phyloP scores from a whole-genome alignment of 345 rosid species.

The Citrus medica region DNA sequence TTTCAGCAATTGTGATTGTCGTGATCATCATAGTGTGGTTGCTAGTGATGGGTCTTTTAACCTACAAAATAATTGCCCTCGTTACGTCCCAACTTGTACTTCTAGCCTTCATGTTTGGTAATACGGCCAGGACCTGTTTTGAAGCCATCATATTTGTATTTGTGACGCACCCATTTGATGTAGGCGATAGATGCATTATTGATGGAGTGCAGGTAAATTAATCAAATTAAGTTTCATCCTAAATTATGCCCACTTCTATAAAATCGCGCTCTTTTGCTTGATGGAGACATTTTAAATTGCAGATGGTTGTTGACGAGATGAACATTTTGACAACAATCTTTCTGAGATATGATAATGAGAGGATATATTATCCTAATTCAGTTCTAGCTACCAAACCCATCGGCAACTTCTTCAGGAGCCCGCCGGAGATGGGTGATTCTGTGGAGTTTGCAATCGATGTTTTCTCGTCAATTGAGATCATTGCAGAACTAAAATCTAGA shows the following conservation, averaged over 20 bases:
- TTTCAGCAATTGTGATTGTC: slow-evolving; percentile 35
- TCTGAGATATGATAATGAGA: slow-evolving; percentile 70
- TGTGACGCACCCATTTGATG: slow-evolving; percentile 77
- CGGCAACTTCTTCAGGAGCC: slow-evolving; percentile 73
- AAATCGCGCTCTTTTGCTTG: neutral
- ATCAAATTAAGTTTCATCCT: neutral
- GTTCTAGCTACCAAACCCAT: slow-evolving; percentile 58
- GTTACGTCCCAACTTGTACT: slow-evolving; percentile 58
- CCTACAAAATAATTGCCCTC: slow-evolving; percentile 44
- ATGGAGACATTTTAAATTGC: slow-evolving; percentile 1
- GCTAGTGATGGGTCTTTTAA: slow-evolving; percentile 53
- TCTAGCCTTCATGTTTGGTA: slow-evolving; percentile 52
- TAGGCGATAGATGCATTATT: slow-evolving; percentile 78
- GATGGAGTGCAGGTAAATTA: slow-evolving; percentile 66
- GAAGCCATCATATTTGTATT: slow-evolving; percentile 81
- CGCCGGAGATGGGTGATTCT: slow-evolving; percentile 63
- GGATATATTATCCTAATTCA: slow-evolving; percentile 62
- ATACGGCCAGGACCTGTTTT: slow-evolving; percentile 52
- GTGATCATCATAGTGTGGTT: slow-evolving; percentile 43
- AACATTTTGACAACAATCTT: slow-evolving; percentile 69
- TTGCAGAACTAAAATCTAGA: slow-evolving; percentile 45
- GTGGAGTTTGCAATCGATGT: slow-evolving; percentile 63
- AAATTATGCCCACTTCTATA: neutral
- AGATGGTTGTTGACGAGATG: slow-evolving; percentile 87
- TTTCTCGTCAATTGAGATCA: slow-evolving; percentile 54